A percentile compares a stretch with the other conserved stretches of the same genome.
Evolutionary conservation across 306 rosid species (phyloP).

Genomic region (Astragalus glycyphyllos): DNA sequence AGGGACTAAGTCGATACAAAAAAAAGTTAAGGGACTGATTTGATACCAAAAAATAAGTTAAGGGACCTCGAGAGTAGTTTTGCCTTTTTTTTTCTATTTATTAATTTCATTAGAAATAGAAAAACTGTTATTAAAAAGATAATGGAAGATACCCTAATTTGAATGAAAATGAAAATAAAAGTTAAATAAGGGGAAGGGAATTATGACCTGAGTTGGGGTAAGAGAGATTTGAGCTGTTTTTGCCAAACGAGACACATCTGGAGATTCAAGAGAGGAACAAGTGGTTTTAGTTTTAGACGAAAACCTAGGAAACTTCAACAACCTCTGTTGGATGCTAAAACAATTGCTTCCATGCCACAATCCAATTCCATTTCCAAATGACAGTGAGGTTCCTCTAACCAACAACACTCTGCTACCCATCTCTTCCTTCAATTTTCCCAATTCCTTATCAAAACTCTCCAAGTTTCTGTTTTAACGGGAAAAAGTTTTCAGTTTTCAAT

Average conservation of each 20-base stretch:
- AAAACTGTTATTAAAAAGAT: no score
- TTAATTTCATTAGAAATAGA: no score
- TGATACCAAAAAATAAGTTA: no score
- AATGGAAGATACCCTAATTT: no score
- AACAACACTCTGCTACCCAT: conserved; percentile 40
- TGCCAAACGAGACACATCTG: conserved; percentile 71
- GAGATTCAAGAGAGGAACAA: conserved; percentile 64
- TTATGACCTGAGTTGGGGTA: conserved; percentile 67
- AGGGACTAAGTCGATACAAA: no score
- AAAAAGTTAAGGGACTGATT: no score
- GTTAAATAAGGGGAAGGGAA: not conserved
- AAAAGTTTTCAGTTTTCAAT: not conserved
- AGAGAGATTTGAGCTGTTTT: conserved; percentile 81
- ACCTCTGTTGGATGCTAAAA: conserved; percentile 26
- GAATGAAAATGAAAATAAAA: not conserved
- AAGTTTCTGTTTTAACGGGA: not conserved
- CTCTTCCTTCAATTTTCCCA: conserved; percentile 1
- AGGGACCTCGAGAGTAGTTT: no score
- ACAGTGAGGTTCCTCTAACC: conserved; percentile 40
- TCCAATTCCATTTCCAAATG: conserved; percentile 7
- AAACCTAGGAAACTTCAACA: conserved; percentile 39
- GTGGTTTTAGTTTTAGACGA: conserved; percentile 40
- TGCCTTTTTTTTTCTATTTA: no score
- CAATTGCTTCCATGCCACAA: conserved; percentile 19
- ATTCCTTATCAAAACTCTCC: conserved; percentile 14